Conservation (phyloP, 2,329 filamentous ascomycete species). For the Trichothecium sympodiale region DNA sequence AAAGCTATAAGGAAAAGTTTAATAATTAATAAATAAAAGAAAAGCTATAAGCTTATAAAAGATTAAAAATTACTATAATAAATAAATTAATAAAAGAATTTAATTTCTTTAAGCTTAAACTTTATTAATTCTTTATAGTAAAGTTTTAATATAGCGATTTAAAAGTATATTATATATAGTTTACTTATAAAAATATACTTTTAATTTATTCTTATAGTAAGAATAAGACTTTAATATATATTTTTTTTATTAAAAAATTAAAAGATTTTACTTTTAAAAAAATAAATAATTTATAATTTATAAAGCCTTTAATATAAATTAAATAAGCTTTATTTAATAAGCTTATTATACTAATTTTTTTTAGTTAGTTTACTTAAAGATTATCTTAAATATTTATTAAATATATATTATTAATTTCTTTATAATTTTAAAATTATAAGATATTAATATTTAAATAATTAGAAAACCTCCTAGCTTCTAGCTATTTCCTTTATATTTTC, state of each 20-base stretch:
- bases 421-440: neutral
- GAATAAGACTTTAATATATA: neutral
- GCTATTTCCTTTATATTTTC: no score
- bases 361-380: neutral
- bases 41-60: neutral
- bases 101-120: neutral
- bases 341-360: neutral
- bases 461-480: no score
- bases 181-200: conserved; percentile 1
- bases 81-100: neutral
- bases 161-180: neutral
- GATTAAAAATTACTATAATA: neutral
- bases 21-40: neutral
- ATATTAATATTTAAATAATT: neutral
- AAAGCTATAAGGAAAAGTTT: neutral
- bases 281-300: neutral
- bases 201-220: neutral
- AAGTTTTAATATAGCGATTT: conserved; percentile 12
- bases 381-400: neutral
- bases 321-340: neutral
- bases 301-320: conserved; percentile 1
- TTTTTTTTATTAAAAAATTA: neutral
- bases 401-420: neutral
- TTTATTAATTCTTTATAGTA: neutral
- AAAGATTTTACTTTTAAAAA: neutral